Evolutionary conservation across 2,329 filamentous ascomycete genomes (phyloP).

Genomic region (Colletotrichum gigasporum): DNA sequence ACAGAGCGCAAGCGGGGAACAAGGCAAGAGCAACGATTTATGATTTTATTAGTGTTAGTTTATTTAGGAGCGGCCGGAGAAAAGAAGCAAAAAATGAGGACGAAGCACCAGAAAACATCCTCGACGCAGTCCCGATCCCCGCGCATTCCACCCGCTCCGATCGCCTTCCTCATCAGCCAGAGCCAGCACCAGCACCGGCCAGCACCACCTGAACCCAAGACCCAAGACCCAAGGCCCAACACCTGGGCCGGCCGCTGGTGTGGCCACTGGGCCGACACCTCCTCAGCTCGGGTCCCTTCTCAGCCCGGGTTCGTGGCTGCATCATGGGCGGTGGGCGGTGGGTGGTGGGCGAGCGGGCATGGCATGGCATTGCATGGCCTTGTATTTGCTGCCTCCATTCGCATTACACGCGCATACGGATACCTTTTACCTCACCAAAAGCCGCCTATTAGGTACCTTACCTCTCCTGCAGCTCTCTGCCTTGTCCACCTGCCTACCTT

Average conservation of each 20-base stretch:
- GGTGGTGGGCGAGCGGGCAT: not conserved
- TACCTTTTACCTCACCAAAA: not conserved
- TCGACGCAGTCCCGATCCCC: constrained; percentile 24
- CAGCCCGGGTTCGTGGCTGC: constrained; percentile 18
- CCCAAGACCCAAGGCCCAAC: not conserved
- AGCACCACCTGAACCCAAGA: not conserved
- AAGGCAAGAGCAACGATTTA: no score
- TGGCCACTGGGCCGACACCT: not conserved
- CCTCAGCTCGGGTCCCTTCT: not conserved
- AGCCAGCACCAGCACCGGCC: no score
- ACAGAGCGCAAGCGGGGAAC: not conserved
- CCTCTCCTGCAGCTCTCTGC: no score
- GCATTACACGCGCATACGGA: not conserved
- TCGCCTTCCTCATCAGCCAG: constrained; percentile 18
- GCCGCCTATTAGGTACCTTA: no score
- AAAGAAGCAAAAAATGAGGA: not conserved
- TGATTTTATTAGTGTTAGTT: no score
- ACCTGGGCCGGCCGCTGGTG: no score
- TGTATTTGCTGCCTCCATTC: not conserved
- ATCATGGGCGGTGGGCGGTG: constrained; percentile 6
- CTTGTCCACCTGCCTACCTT: no score
- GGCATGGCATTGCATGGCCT: not conserved
- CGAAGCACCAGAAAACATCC: not conserved
- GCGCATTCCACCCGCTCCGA: constrained; percentile 31
- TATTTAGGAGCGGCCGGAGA: not conserved